These are phyloP conservation scores for Beta lomatogona DNA, from an alignment of 179 eudicot genomes.

Conservation along the genomic window DNA sequence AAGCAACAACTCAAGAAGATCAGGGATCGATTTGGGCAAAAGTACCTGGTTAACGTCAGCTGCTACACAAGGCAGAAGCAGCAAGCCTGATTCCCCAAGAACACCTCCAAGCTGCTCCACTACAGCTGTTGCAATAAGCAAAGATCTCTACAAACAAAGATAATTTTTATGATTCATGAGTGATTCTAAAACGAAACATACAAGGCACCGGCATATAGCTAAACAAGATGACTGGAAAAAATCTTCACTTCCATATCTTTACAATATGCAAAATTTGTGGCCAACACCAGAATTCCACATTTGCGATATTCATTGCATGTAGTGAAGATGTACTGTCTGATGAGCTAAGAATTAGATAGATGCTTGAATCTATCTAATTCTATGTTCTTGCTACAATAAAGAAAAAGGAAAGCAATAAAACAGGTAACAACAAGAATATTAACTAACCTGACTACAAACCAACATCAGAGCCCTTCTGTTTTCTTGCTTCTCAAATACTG, in stretches of 20 bases:
- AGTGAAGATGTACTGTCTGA: neutral
- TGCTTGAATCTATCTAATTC: neutral
- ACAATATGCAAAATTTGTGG: neutral
- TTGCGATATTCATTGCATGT: neutral
- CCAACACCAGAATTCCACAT: neutral
- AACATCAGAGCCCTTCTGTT: conserved; percentile 71
- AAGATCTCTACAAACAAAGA: conserved; percentile 39
- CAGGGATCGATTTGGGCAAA: conserved; percentile 8
- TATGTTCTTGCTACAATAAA: neutral
- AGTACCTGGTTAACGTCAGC: conserved; percentile 51
- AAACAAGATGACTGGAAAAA: neutral
- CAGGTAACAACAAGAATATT: neutral
- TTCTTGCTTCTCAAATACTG: conserved; percentile 67
- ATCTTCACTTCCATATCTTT: neutral
- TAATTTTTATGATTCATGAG: neutral
- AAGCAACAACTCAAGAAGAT: neutral
- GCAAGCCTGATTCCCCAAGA: conserved; percentile 47
- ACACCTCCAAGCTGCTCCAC: conserved; percentile 51
- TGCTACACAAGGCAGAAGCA: conserved; percentile 50
- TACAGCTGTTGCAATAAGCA: conserved; percentile 43
- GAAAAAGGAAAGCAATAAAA: neutral
- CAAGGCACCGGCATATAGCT: neutral
- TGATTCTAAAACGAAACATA: neutral
- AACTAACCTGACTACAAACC: conserved; percentile 84
- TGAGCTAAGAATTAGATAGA: conserved; percentile 2